These are phyloP conservation scores for Syzygium aromaticum DNA, from an alignment of 345 rosid genomes.

Conservation along the genomic window DNA sequence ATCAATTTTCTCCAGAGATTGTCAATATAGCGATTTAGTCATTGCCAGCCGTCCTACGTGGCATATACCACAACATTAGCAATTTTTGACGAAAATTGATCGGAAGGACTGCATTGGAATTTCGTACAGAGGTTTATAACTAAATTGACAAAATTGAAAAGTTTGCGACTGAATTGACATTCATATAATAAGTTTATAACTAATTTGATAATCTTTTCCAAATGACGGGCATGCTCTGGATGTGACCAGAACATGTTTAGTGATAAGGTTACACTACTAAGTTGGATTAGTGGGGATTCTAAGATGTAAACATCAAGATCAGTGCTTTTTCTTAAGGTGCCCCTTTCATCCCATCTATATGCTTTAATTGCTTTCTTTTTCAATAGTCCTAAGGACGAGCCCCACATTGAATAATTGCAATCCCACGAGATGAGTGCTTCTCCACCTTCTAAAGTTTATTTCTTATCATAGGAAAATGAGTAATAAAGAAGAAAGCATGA, in stretches of 20 bases:
- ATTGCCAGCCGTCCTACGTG: neutral
- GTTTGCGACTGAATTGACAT: neutral
- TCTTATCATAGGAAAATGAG: neutral
- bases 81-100: fast-evolving
- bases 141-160: neutral
- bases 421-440: neutral
- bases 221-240: neutral
- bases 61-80: fast-evolving
- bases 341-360: neutral
- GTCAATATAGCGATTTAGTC: fast-evolving
- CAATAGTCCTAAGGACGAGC: neutral
- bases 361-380: neutral
- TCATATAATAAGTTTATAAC: fast-evolving
- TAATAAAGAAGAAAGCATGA: neutral
- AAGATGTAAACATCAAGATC: neutral
- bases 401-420: neutral
- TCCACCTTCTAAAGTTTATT: neutral
- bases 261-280: neutral
- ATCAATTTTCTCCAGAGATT: neutral
- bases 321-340: neutral
- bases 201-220: neutral
- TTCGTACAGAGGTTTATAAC: neutral
- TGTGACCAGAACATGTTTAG: neutral
- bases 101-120: neutral
- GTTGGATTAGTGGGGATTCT: neutral